Base-by-base conservation (phyloP, 2,329 filamentous ascomycete species). In the Aphanocladium album region DNA sequence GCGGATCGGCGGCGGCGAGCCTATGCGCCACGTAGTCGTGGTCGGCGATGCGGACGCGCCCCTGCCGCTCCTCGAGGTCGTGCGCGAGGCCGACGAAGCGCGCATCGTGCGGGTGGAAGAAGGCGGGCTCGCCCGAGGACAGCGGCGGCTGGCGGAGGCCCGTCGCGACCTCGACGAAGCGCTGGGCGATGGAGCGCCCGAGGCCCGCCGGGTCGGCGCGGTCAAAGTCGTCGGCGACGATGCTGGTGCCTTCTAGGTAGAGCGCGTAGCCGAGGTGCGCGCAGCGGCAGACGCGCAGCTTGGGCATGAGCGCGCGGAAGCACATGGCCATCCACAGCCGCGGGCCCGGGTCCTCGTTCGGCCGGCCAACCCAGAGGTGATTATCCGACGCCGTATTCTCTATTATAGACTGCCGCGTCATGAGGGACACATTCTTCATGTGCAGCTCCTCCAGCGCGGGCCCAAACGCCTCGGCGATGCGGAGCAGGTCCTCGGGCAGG, bases 81-180 rank as follows among this genome's bases (percentile, higher is more conserved):
- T 46, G 66, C 39, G 47, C 62, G n/a, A 74, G 67, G 3, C 67
- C 61, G 27, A 7, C 16, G 33, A 37, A 21, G 33, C 27, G 25
- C 16, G 27, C 6, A 51, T 49, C 33, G 33, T 57, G 33, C 37
- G 63, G 62, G 46, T 62, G 59, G 19, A 63, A 55, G 0, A 69
- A 39, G 19, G 71, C 67, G 1, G 70, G 66, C 19, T 67, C 65
- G 17, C 37, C 51, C 3, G 33, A 39, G 9, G n/a, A 35, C 17
- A 41, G 39, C 16, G 30, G 49, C 1, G 76, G 75, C 61, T 80
- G 78, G 50, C 67, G 63, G 37, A 77, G 66, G 30, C 78, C 78
- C 62, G 67, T 72, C 37, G 73, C 74, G 4, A 79, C 76, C 63
- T 80, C 78, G 58, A 80, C 77, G 62, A 80, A 80, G 53, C 78